phyloP scores from a whole-genome alignment of 345 rosid genomes.

The Noccaea bulbosa region DNA sequence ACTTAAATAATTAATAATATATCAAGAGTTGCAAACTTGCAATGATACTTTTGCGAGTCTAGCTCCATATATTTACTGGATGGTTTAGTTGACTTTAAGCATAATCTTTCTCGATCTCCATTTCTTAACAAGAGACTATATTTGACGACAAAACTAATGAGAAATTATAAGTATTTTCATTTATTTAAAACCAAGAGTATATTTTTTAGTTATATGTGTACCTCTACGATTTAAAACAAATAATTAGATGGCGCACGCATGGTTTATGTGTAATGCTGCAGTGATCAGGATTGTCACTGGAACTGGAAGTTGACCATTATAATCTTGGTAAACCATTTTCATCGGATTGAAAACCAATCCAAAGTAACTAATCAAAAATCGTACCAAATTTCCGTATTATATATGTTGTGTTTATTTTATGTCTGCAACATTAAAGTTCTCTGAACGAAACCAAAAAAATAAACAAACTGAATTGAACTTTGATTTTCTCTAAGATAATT shows the following conservation, averaged over 20 bases:
- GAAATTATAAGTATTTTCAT: too few relatives aligned
- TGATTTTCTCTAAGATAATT: too few relatives aligned
- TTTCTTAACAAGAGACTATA: conserved; percentile 27
- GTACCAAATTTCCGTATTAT: neutral
- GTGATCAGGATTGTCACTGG: conserved; percentile 14
- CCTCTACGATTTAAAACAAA: neutral
- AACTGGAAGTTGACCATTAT: neutral
- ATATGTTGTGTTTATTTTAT: too few relatives aligned
- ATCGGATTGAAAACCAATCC: neutral
- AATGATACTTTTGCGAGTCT: conserved; percentile 26
- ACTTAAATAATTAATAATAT: conserved; percentile 1
- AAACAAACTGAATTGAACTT: neutral
- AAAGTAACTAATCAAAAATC: neutral
- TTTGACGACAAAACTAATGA: neutral
- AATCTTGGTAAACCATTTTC: neutral
- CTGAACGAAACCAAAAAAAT: neutral
- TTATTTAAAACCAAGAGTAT: too few relatives aligned
- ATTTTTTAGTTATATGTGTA: neutral
- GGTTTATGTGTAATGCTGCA: conserved; percentile 3
- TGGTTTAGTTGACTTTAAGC: conserved; percentile 40
- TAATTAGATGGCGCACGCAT: neutral
- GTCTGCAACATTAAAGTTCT: too few relatives aligned
- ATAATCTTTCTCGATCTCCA: conserved; percentile 33
- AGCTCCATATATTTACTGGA: conserved; percentile 28
- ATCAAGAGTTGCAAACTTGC: conserved; percentile 26